Percentiles rank a stretch among this genome's conserved stretches.
phyloP scores from a whole-genome alignment of 768 basidiomycete genomes.

The Russula lepida region DNA sequence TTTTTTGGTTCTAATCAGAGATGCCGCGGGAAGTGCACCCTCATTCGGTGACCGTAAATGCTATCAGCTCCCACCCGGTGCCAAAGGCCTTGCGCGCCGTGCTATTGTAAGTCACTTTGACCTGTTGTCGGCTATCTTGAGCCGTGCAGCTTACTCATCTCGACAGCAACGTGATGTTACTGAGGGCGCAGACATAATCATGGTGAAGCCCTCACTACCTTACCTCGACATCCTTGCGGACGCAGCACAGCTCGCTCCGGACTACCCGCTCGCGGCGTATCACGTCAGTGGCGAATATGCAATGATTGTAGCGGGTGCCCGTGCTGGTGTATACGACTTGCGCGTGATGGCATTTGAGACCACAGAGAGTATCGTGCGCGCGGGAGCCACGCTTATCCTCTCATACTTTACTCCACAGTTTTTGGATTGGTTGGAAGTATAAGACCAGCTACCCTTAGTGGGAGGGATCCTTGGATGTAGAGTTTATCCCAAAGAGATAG shows the following conservation, averaged over 20 bases:
- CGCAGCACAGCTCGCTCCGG: conserved; percentile 67
- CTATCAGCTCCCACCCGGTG: conserved; percentile 90
- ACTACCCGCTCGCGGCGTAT: conserved; percentile 94
- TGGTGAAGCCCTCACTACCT: conserved; percentile 95
- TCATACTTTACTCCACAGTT: conserved; percentile 97
- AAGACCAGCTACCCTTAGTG: too few relatives aligned
- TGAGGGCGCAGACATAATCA: conserved; percentile 97
- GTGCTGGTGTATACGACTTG: conserved; percentile 88
- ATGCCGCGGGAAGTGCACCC: conserved; percentile 95
- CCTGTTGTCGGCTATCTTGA: not conserved
- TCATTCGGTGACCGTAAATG: conserved; percentile 95
- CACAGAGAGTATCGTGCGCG: conserved; percentile 83
- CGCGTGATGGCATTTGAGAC: conserved; percentile 92
- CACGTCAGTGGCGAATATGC: conserved; percentile 97
- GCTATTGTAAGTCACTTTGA: conserved; percentile 65
- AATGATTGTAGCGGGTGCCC: conserved; percentile 92
- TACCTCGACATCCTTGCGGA: conserved; percentile 96
- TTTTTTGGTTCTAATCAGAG: conserved; percentile 46
- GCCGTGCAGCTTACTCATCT: not conserved
- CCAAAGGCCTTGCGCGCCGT: conserved; percentile 82
- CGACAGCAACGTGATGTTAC: conserved; percentile 71
- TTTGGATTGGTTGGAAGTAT: conserved; percentile 68
- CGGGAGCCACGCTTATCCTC: conserved; percentile 83
- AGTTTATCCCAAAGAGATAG: too few relatives aligned
- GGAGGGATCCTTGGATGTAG: too few relatives aligned